phyloP scores from a whole-genome alignment of 345 rosid genomes.

The Eucalyptus caleyi region DNA sequence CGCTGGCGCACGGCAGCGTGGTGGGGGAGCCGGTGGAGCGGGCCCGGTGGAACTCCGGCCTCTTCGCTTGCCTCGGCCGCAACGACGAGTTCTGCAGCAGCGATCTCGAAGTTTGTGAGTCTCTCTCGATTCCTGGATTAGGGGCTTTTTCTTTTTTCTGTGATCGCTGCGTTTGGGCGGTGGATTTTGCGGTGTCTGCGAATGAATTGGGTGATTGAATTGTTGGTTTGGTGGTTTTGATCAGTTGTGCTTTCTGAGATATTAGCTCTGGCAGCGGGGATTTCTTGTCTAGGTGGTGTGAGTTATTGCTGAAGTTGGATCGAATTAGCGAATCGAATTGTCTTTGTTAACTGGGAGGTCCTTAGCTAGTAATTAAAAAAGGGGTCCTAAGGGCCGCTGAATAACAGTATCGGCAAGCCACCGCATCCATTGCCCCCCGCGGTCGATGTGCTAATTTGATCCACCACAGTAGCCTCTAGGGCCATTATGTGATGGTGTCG shows the following conservation, averaged over 20 bases:
- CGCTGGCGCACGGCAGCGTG: constrained; percentile 60
- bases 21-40: constrained; percentile 86
- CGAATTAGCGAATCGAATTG: not conserved
- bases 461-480: not conserved
- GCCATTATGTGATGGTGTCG: not conserved
- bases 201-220: not conserved
- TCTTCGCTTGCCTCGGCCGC: constrained; percentile 69
- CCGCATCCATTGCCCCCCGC: not conserved
- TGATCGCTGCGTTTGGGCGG: not conserved
- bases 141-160: not conserved
- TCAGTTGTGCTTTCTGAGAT: not conserved
- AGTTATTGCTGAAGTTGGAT: not conserved
- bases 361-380: not conserved
- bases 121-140: not conserved
- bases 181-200: not conserved
- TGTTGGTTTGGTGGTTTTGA: not conserved
- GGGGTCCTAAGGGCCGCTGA: not conserved
- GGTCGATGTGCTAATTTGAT: not conserved
- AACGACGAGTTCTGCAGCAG: constrained; percentile 95
- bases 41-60: constrained; percentile 62
- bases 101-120: constrained; percentile 99
- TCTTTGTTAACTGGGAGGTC: not conserved
- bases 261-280: not conserved
- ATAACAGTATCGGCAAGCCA: not conserved
- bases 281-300: not conserved